A percentile compares a stretch with the other conserved stretches of the same genome.
These are phyloP conservation scores for Mycena albidolilacea DNA, from an alignment of 768 basidiomycete genomes.

Conservation along the genomic window DNA sequence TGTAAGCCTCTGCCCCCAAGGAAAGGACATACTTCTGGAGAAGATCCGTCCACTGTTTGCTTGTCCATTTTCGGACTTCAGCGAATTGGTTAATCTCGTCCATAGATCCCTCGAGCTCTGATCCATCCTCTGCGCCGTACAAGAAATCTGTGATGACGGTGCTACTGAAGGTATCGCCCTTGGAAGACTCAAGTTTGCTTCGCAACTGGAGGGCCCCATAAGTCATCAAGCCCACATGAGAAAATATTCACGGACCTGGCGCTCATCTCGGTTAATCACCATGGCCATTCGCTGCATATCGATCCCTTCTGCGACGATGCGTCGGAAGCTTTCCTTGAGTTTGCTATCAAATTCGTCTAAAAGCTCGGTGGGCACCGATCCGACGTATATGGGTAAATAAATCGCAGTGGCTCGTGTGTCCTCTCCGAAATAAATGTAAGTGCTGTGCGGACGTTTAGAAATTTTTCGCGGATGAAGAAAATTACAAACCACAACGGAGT, in stretches of 20 bases:
- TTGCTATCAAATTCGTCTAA: conserved; percentile 80
- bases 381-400: conserved; percentile 83
- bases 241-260: conserved; percentile 68
- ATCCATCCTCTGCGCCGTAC: conserved; percentile 88
- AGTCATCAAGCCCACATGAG: conserved; percentile 16
- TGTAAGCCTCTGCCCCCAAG: background rate
- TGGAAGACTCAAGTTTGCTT: conserved; percentile 86
- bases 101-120: conserved; percentile 79
- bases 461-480: conserved; percentile 2
- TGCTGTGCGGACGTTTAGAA: conserved; percentile 58
- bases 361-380: conserved; percentile 87
- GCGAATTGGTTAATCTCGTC: conserved; percentile 85
- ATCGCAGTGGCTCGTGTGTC: conserved; percentile 80
- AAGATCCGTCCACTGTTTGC: conserved; percentile 81
- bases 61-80: conserved; percentile 78
- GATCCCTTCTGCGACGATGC: conserved; percentile 81
- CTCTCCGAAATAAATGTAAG: conserved; percentile 89
- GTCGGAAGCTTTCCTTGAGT: conserved; percentile 76
- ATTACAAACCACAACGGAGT: conserved; percentile 84
- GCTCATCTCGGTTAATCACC: conserved; percentile 89
- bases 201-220: conserved; percentile 68
- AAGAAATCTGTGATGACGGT: conserved; percentile 87
- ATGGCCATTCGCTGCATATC: conserved; percentile 93
- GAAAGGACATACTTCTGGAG: conserved; percentile 72
- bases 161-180: conserved; percentile 84